phyloP scores from a whole-genome alignment of 2,329 filamentous ascomycete species.

The Penicillium sp. region DNA sequence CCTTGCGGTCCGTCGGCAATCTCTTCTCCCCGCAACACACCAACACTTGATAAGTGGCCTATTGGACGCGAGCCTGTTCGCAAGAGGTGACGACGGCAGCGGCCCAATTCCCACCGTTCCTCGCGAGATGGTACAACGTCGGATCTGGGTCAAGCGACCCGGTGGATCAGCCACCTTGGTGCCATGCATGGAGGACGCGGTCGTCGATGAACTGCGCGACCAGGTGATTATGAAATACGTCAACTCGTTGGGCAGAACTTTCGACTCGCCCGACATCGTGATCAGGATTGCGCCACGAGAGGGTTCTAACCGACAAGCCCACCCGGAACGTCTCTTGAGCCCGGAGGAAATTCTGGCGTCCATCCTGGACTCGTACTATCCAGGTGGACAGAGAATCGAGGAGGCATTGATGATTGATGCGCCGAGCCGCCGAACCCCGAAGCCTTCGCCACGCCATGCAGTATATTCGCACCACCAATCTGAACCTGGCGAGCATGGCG shows the following conservation, averaged over 20 bases:
- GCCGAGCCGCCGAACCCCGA: conserved; percentile 72
- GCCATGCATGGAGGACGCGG: conserved; percentile 78
- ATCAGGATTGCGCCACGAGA: conserved; percentile 77
- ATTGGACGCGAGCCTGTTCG: conserved; percentile 29
- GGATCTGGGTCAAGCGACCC: conserved; percentile 93
- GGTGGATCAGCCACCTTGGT: conserved; percentile 85
- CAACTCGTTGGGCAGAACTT: conserved; percentile 85
- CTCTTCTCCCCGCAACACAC: conserved; percentile 41
- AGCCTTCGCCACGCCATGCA: conserved; percentile 68
- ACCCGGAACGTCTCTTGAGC: conserved; percentile 68
- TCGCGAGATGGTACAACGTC: conserved; percentile 54
- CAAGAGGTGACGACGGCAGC: conserved; percentile 23
- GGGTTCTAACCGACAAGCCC: conserved; percentile 43
- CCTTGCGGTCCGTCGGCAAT: conserved; percentile 40
- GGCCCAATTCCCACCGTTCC: conserved; percentile 20
- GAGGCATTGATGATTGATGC: conserved; percentile 92
- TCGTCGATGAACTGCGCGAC: conserved; percentile 93
- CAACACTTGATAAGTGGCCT: conserved; percentile 41
- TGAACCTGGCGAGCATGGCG: conserved; percentile 70
- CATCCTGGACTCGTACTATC: conserved; percentile 79
- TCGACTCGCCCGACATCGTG: conserved; percentile 86
- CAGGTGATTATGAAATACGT: conserved; percentile 90
- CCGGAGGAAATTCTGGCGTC: conserved; percentile 83
- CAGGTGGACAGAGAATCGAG: conserved; percentile 81
- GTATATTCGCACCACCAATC: conserved; percentile 52